Evolutionary conservation across 2,329 filamentous ascomycete species (phyloP).

Genomic region (Passalora sequoiae): DNA sequence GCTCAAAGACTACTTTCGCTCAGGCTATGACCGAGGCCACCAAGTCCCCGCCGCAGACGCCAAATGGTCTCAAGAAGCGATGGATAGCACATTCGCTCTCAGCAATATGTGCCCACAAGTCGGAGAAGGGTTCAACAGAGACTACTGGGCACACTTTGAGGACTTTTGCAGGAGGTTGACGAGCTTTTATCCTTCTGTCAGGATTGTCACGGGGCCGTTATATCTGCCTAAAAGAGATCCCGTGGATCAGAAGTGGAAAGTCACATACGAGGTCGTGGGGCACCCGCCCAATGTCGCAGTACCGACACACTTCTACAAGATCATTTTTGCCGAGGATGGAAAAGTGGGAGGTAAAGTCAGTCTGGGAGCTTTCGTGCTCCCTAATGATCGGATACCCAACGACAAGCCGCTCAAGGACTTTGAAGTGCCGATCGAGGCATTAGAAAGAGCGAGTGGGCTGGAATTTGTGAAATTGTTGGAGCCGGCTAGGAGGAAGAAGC

Average conservation of each 20-base stretch:
- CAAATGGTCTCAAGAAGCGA: slow-evolving; percentile 89
- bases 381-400: slow-evolving; percentile 84
- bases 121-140: slow-evolving; percentile 94
- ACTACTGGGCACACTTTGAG: slow-evolving; percentile 99
- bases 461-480: slow-evolving; percentile 84
- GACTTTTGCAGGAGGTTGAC: slow-evolving; percentile 90
- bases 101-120: slow-evolving; percentile 99
- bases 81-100: slow-evolving; percentile 91
- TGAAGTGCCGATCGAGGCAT: slow-evolving; percentile 86
- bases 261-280: slow-evolving; percentile 92
- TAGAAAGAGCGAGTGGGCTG: slow-evolving; percentile 86
- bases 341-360: slow-evolving; percentile 65
- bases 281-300: slow-evolving; percentile 90
- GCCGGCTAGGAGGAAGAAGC: slow-evolving; percentile 62
- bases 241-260: slow-evolving; percentile 87
- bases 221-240: slow-evolving; percentile 83
- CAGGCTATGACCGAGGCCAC: slow-evolving; percentile 91
- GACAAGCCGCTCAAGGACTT: slow-evolving; percentile 83
- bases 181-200: slow-evolving; percentile 72
- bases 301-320: slow-evolving; percentile 98
- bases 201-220: slow-evolving; percentile 87
- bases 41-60: slow-evolving; percentile 95
- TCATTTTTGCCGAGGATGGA: slow-evolving; percentile 91
- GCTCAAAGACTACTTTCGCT: slow-evolving; percentile 90
- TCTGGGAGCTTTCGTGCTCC: slow-evolving; percentile 88